These are phyloP conservation scores for Cordyceps tenuipes DNA, from an alignment of 2,329 filamentous ascomycete species.

Conservation along the genomic window DNA sequence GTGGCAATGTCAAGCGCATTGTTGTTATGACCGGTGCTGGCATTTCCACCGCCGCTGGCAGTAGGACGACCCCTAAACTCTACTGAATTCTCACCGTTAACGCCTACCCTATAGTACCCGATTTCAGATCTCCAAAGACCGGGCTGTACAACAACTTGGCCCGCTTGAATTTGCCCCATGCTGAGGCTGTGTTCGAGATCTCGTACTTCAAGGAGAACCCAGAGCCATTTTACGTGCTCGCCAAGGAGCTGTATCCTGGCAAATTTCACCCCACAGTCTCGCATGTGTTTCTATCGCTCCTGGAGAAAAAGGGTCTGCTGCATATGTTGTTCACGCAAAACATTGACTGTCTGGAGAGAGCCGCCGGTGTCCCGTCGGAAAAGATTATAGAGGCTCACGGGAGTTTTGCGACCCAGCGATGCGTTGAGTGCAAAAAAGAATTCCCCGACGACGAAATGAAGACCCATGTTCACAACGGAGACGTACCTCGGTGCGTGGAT, in stretches of 20 bases:
- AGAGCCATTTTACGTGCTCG: constrained; percentile 83
- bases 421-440: constrained; percentile 72
- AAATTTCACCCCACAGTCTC: constrained; percentile 82
- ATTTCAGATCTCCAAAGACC: constrained; percentile 88
- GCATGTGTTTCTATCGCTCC: constrained; percentile 78
- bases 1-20: constrained; percentile 58
- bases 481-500: constrained; percentile 61
- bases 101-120: constrained; percentile 55
- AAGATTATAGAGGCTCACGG: constrained; percentile 91
- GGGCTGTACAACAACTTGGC: constrained; percentile 91
- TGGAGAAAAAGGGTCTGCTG: constrained; percentile 70
- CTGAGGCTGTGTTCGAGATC: constrained; percentile 93
- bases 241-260: constrained; percentile 86
- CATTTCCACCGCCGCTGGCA: constrained; percentile 67
- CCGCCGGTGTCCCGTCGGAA: constrained; percentile 72
- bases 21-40: constrained; percentile 89
- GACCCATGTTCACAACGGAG: constrained; percentile 54
- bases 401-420: constrained; percentile 84
- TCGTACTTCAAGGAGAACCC: constrained; percentile 79
- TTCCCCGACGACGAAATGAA: constrained; percentile 72
- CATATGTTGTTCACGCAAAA: constrained; percentile 93
- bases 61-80: constrained; percentile 29
- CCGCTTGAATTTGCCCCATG: constrained; percentile 74
- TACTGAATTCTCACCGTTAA: neutral
- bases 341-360: constrained; percentile 88